Base-by-base conservation (phyloP, 345 rosid genomes). In the Populus ilicifolia region DNA sequence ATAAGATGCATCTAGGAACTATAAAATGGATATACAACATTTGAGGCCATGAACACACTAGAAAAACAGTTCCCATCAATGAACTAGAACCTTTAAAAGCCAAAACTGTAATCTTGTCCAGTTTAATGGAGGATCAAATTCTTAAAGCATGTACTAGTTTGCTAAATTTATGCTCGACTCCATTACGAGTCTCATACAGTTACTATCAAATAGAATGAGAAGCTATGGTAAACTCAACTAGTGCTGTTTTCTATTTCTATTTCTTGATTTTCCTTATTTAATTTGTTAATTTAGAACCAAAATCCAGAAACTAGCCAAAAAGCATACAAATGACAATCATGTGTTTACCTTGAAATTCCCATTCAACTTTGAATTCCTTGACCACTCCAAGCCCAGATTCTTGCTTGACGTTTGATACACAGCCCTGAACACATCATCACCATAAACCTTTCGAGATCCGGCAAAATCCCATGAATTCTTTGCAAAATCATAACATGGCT, bases 401-500 rank as follows among this genome's bases (percentile, higher is more conserved):
- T 87, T 90, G 86, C 86, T 91, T 33, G 89, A 80, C 0, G 93
- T 90, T 85, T 90, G 98, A 85, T 95, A 95, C 27, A 91, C 84
- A 4, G 94, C 97, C 92, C 78, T 92, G 36, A 93, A 38, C 69
- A 84, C 77, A 64, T 92, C 98, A 78, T 85, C 91, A n/a, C 79
- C 89, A 65, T 85, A 88, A 43, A 95, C 79, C 73, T 78, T 93
- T 52, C 85, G 84, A 1, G 91, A 90, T 71, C 90, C 87, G 0
- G 92, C 84, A 74, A 95, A 93, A 85, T 92, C 98, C 98, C 99
- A 95, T 0, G 93, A 78, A 67, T 93, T 86, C 82, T 89, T 90
- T 0, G 89, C 96, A 75, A 93, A 77, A 70, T 95, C 97, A 66
- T 90, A 95, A 78, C 87, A 85, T 5, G 92, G 97, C 88, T 93